Conservation (phyloP, 352 stramenopile species). For the Phytopythium aichiense region DNA sequence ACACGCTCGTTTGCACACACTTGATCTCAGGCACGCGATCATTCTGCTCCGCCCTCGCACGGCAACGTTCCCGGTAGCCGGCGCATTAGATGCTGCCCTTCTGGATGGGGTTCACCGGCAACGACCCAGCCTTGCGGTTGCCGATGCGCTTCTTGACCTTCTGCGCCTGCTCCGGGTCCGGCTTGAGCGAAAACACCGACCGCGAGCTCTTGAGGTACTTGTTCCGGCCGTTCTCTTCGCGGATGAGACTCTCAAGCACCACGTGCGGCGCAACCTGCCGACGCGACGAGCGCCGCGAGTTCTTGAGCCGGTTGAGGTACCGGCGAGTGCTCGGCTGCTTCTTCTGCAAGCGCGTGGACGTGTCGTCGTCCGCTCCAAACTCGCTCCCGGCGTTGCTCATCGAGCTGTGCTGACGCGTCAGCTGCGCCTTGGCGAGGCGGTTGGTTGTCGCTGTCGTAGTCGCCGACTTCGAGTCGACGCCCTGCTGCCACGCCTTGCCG, state of each 20-base stretch:
- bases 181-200: constrained; percentile 63
- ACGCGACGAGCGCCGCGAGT: constrained; percentile 52
- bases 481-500: constrained; percentile 81
- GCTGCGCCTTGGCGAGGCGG: constrained; percentile 18
- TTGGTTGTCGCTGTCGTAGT: constrained; percentile 14
- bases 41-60: too few species aligned
- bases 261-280: constrained; percentile 65
- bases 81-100: constrained; percentile 61
- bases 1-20: constrained; percentile 1
- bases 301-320: constrained; percentile 79
- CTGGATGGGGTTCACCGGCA: constrained; percentile 60
- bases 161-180: constrained; percentile 64
- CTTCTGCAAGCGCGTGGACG: constrained; percentile 51
- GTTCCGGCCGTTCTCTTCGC: constrained; percentile 72
- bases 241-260: constrained; percentile 78
- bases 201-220: constrained; percentile 84
- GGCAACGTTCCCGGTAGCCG: neutral
- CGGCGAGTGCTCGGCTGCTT: constrained; percentile 77
- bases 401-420: constrained; percentile 39
- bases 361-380: constrained; percentile 40
- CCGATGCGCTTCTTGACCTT: constrained; percentile 79
- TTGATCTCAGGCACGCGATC: neutral
- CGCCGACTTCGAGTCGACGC: constrained; percentile 55
- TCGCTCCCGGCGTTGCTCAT: constrained; percentile 29
- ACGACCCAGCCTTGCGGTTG: constrained; percentile 51